Percentiles rank a stretch among this genome's conserved stretches.
Conservation (phyloP, 345 rosid genomes). For the Triadica sebifera region DNA sequence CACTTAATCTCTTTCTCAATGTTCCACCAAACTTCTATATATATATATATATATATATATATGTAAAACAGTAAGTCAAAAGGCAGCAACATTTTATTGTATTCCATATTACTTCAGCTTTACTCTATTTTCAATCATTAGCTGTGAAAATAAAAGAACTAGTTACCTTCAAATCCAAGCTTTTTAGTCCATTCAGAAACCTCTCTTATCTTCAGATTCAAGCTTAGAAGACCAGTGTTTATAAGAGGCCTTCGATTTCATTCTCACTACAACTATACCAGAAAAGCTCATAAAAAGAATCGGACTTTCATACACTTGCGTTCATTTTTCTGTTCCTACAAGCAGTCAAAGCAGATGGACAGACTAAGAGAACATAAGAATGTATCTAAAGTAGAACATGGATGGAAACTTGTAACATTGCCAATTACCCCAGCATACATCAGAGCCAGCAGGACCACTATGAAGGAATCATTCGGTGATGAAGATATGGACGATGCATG, state of each 20-base stretch:
- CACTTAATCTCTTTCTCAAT: conserved; percentile 6
- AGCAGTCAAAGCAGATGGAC: conserved; percentile 34
- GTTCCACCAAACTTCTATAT: conserved; percentile 11
- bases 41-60: background rate
- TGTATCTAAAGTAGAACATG: conserved; percentile 25
- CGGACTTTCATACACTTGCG: conserved; percentile 2
- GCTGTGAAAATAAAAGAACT: conserved; percentile 53
- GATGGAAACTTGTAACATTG: conserved; percentile 38
- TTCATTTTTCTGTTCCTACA: conserved; percentile 30
- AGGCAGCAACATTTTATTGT: conserved; percentile 16
- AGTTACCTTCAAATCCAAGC: conserved; percentile 55
- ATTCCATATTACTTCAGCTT: conserved; percentile 23
- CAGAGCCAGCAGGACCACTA: conserved; percentile 15
- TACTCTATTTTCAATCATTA: conserved; percentile 21
- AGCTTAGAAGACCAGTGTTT: conserved; percentile 47
- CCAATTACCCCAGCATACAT: conserved; percentile 53
- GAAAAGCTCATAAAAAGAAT: conserved; percentile 21
- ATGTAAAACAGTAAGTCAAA: background rate
- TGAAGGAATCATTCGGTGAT: conserved; percentile 23
- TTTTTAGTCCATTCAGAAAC: conserved; percentile 50
- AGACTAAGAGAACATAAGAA: conserved; percentile 32
- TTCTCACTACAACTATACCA: conserved; percentile 19
- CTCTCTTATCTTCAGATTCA: conserved; percentile 45
- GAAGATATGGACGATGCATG: conserved; percentile 69
- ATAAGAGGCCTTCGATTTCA: conserved; percentile 38